A percentile compares a stretch with the other conserved stretches of the same genome.
Evolutionary conservation across 352 stramenopile species (phyloP).

Genomic region (Globisporangium canariense): DNA sequence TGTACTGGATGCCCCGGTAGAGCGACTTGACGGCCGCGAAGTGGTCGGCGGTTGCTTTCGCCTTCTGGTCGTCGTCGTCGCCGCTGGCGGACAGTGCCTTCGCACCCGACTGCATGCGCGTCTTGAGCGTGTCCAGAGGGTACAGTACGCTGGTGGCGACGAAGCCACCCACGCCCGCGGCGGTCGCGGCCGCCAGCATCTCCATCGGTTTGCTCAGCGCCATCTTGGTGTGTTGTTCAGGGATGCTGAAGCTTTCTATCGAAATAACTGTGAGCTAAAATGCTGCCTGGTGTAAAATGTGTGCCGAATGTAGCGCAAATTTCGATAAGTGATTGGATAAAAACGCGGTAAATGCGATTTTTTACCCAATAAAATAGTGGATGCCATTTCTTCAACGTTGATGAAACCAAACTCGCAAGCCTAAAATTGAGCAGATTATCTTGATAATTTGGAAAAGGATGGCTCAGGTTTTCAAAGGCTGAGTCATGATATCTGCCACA

Average conservation of each 20-base stretch:
- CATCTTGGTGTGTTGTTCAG: constrained; percentile 21
- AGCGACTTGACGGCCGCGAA: constrained; percentile 53
- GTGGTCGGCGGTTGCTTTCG: constrained; percentile 27
- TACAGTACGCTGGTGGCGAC: constrained; percentile 77
- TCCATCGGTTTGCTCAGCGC: constrained; percentile 82
- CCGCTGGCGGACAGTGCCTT: constrained; percentile 45
- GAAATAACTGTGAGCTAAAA: background rate
- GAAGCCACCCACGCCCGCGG: constrained; percentile 73
- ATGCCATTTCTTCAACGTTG: background rate
- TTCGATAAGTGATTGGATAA: background rate
- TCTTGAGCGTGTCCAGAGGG: constrained; percentile 87
- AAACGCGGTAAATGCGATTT: background rate
- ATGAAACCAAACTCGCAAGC: background rate
- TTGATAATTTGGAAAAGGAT: background rate
- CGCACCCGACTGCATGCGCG: constrained; percentile 78
- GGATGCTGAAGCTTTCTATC: background rate
- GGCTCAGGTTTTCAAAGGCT: background rate
- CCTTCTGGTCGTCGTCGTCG: constrained; percentile 14
- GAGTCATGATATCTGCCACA: no score
- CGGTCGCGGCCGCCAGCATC: constrained; percentile 73
- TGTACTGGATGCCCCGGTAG: constrained; percentile 85
- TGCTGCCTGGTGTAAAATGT: background rate
- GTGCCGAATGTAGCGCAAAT: background rate
- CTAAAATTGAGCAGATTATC: background rate
- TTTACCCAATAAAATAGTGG: background rate